Evolutionary conservation across 192 early-diverging fungal species (phyloP).

Genomic region (Rhizoclosmatium sp.): DNA sequence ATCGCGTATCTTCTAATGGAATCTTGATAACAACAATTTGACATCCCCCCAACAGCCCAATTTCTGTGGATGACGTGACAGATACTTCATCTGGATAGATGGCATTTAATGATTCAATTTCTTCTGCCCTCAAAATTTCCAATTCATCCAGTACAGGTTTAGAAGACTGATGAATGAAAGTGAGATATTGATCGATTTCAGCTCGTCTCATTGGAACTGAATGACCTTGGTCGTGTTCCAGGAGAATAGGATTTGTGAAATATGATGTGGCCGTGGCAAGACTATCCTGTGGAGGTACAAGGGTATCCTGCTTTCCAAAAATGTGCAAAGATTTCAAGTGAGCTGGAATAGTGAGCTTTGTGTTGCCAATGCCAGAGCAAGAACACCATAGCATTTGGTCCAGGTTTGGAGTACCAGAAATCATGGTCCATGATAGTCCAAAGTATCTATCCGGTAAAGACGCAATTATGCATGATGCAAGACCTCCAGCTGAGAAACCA

Average conservation of each 20-base stretch:
- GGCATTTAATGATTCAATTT: slow-evolving; percentile 27
- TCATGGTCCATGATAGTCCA: slow-evolving; percentile 12
- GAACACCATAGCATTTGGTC: background rate
- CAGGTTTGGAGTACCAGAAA: slow-evolving; percentile 14
- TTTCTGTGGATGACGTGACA: background rate
- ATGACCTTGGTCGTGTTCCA: slow-evolving; percentile 30
- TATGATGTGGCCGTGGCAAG: background rate
- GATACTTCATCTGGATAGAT: slow-evolving; percentile 36
- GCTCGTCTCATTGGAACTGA: slow-evolving; percentile 23
- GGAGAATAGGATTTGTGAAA: background rate
- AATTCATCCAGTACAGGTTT: background rate
- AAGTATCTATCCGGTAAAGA: slow-evolving; percentile 1
- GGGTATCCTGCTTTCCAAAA: slow-evolving; percentile 20
- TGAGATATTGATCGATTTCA: slow-evolving; percentile 19
- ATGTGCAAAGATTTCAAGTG: slow-evolving; percentile 33
- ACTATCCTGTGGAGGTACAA: slow-evolving; percentile 21
- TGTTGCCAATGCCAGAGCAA: background rate
- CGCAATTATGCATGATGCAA: slow-evolving; percentile 7
- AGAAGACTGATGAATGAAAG: slow-evolving; percentile 13
- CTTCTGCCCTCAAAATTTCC: background rate
- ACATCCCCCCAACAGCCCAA: background rate
- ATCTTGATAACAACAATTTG: background rate
- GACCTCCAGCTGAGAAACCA: slow-evolving; percentile 32
- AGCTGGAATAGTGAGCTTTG: background rate
- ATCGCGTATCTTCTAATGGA: slow-evolving; percentile 21